Evolutionary conservation across 129 eudicot genomes (phyloP), one percentile per base, ranked within the genome.

Genomic region (Tagetes erecta): DNA sequence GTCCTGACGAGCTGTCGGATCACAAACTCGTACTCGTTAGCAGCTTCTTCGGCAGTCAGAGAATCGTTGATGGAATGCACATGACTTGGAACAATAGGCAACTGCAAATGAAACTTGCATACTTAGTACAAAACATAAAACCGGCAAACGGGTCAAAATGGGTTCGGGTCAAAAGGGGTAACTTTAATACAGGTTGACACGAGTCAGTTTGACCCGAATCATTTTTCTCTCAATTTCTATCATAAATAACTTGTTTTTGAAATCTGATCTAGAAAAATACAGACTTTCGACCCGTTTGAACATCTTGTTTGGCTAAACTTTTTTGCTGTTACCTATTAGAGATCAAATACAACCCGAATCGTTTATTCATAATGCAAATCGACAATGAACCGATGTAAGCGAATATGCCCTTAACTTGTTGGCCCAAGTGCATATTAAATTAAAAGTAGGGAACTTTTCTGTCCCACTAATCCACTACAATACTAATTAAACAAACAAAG

Each of bases 1-100:
- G 96, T 85, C 76, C 85, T 92, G 47, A 92, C 98, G 2, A 85
- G 88, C 74, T 87, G 98, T 31, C 98, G 63, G 84, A 92, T 86
- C 42, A 82, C 92, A 80, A 92, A 92, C 80, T 92, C 98, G 51
- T 92, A 92, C 20, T 87, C 95, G 31, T 52, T 80, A 0, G 98
- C 96, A 49, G 98, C 98, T 70, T 92, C 86, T 82, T 89, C 95
- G 42, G 96, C 98, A 1, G 95, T 82, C 7, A 87, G 80, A 2
- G 88, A 76, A 73, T 87, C 92, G 7, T 87, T 92, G 82, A 92
- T 87, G 55, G 98, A 80, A 74, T 89, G 92, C 46, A 92, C 86
- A 66, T 87, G 98, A 80, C 96, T 84, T 3, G 92, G 96, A 83
- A 87, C 84, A 58, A 89, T 75, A 35, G 94, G 98, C 59, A 92